Percentiles rank a stretch among this genome's conserved stretches.
These are phyloP conservation scores for Pythium periplocum DNA, from an alignment of 352 stramenopile species.

Conservation along the genomic window DNA sequence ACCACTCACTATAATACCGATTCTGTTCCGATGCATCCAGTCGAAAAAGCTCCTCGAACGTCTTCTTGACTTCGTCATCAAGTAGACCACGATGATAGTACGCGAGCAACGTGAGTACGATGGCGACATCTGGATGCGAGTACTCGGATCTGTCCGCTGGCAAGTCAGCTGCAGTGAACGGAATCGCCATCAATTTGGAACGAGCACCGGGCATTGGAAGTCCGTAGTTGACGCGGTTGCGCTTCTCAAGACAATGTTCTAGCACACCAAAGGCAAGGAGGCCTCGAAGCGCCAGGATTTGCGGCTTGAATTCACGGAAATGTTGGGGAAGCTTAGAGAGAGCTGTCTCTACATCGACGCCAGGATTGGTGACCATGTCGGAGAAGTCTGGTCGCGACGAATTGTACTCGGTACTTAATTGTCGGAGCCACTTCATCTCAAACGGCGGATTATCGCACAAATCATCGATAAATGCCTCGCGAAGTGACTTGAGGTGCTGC, in stretches of 20 bases:
- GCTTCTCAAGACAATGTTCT: slow-evolving; percentile 79
- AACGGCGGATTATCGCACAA: slow-evolving; percentile 44
- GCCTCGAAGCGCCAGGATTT: slow-evolving; percentile 65
- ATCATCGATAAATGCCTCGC: slow-evolving; percentile 44
- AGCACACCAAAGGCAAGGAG: slow-evolving; percentile 74
- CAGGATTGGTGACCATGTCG: neutral
- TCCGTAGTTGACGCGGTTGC: slow-evolving; percentile 79
- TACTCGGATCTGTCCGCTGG: slow-evolving; percentile 13
- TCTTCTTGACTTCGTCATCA: slow-evolving; percentile 2
- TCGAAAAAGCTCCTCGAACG: slow-evolving; percentile 3
- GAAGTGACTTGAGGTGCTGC: slow-evolving; percentile 15
- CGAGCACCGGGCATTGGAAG: slow-evolving; percentile 32
- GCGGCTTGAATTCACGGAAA: neutral
- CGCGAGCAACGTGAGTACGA: slow-evolving; percentile 10
- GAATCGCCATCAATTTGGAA: slow-evolving; percentile 74
- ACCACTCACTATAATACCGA: slow-evolving; percentile 69
- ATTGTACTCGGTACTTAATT: slow-evolving; percentile 9
- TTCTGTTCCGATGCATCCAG: slow-evolving; percentile 18
- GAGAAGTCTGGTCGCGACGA: slow-evolving; percentile 13
- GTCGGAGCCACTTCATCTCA: slow-evolving; percentile 60
- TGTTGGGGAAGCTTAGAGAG: too few species aligned
- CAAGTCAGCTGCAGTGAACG: slow-evolving; percentile 77
- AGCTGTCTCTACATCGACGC: neutral
- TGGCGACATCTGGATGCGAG: slow-evolving; percentile 11
- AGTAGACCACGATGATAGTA: slow-evolving; percentile 10